Evolutionary conservation across 768 basidiomycete species (phyloP).

Genomic region (Mycena capillaripes): DNA sequence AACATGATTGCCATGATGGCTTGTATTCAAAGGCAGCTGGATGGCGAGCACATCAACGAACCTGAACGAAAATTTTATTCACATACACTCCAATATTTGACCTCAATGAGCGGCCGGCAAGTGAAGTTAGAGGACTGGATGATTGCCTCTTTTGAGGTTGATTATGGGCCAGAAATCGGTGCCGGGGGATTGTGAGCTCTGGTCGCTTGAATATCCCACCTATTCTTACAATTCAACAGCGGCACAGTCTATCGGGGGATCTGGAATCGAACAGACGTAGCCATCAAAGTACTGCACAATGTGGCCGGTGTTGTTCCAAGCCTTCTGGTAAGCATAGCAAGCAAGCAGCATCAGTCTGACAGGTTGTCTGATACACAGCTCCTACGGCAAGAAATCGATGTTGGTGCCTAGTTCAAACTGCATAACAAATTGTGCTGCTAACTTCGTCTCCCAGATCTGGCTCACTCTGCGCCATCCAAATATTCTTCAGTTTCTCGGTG

Average conservation of each 20-base stretch:
- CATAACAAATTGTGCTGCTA: not conserved
- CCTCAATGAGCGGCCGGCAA: not conserved
- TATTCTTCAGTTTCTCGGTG: not conserved
- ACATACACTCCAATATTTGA: not conserved
- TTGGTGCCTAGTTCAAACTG: not conserved
- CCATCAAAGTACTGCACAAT: not conserved
- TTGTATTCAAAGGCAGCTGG: not conserved
- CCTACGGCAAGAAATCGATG: not conserved
- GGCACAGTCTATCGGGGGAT: not conserved
- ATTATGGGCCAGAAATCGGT: not conserved
- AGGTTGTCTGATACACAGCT: not conserved
- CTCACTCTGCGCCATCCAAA: not conserved
- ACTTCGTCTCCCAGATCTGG: not conserved
- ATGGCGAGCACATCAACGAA: not conserved
- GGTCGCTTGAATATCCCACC: no score
- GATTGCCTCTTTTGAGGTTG: not conserved
- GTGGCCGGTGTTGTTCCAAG: not conserved
- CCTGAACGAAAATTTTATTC: not conserved
- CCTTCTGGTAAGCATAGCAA: not conserved
- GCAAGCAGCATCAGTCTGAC: not conserved
- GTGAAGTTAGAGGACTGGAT: not conserved
- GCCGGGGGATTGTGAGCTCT: constrained; percentile 4
- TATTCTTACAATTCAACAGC: not conserved
- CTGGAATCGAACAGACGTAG: not conserved
- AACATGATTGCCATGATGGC: constrained; percentile 6